A percentile compares a stretch with the other conserved stretches of the same genome.
Evolutionary conservation across 345 rosid species (phyloP).

Genomic region (Gossypium australe): DNA sequence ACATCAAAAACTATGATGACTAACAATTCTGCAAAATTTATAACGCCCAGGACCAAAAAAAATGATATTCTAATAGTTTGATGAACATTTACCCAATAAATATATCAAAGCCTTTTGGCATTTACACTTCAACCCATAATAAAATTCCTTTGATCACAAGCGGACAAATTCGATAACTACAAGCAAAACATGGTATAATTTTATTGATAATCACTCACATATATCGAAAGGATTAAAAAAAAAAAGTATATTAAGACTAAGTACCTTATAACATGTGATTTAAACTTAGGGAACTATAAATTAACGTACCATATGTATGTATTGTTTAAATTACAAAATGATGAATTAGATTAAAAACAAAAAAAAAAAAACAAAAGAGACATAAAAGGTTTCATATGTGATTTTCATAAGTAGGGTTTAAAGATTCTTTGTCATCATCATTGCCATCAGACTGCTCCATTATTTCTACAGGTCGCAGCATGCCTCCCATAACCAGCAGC

Average conservation of each 20-base stretch:
- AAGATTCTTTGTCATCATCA: not conserved
- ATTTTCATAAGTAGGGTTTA: not conserved
- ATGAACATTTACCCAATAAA: no score
- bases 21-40: not conserved
- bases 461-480: constrained; percentile 9
- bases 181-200: not conserved
- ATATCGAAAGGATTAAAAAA: no score
- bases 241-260: not conserved
- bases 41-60: no score
- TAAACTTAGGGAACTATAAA: not conserved
- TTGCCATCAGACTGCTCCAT: not conserved
- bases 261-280: not conserved
- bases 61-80: no score
- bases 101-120: no score
- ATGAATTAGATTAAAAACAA: not conserved
- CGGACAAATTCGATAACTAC: not conserved
- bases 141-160: not conserved
- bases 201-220: not conserved
- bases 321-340: not conserved
- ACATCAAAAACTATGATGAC: not conserved
- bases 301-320: not conserved
- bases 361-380: no score
- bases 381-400: not conserved
- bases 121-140: not conserved
- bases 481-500: constrained; percentile 12